phyloP scores from a whole-genome alignment of 2,329 filamentous ascomycete genomes.

The Arthroderma uncinatum region DNA sequence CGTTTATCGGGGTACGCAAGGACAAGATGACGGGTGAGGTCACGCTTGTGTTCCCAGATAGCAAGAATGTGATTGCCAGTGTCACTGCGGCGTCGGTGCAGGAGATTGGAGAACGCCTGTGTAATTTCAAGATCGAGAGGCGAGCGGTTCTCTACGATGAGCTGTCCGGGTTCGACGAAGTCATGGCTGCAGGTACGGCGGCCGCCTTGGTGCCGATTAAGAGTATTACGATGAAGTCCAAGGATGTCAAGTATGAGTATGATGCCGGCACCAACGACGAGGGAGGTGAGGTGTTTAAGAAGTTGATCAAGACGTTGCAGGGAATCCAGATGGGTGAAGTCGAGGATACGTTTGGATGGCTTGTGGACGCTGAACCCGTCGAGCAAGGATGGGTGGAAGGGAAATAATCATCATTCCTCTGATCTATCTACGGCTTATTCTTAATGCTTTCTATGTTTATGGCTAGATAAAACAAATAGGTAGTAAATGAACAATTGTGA shows the following conservation, averaged over 20 bases:
- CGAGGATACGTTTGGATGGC: slow-evolving; percentile 68
- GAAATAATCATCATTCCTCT: background rate
- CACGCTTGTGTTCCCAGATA: slow-evolving; percentile 77
- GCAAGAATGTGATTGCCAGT: slow-evolving; percentile 73
- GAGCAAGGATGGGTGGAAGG: slow-evolving; percentile 23
- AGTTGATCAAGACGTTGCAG: slow-evolving; percentile 65
- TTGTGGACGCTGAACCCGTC: slow-evolving; percentile 29
- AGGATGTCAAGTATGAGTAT: slow-evolving; percentile 46
- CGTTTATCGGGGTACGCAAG: slow-evolving; percentile 70
- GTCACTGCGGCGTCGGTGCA: slow-evolving; percentile 72
- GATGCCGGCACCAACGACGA: slow-evolving; percentile 31
- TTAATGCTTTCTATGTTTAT: background rate
- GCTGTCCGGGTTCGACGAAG: slow-evolving; percentile 55
- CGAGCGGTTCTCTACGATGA: slow-evolving; percentile 53
- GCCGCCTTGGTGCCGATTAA: slow-evolving; percentile 84
- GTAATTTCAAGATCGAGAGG: slow-evolving; percentile 76
- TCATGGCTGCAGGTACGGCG: slow-evolving; percentile 85
- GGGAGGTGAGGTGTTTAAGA: slow-evolving; percentile 56
- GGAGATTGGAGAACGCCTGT: slow-evolving; percentile 56
- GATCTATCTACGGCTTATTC: background rate
- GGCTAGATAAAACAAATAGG: background rate
- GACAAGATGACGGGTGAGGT: slow-evolving; percentile 44
- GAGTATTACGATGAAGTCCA: slow-evolving; percentile 65
- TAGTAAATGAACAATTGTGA: no score
- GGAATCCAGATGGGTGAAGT: slow-evolving; percentile 75